phyloP scores from a whole-genome alignment of 345 rosid genomes.

The Gossypium australe region DNA sequence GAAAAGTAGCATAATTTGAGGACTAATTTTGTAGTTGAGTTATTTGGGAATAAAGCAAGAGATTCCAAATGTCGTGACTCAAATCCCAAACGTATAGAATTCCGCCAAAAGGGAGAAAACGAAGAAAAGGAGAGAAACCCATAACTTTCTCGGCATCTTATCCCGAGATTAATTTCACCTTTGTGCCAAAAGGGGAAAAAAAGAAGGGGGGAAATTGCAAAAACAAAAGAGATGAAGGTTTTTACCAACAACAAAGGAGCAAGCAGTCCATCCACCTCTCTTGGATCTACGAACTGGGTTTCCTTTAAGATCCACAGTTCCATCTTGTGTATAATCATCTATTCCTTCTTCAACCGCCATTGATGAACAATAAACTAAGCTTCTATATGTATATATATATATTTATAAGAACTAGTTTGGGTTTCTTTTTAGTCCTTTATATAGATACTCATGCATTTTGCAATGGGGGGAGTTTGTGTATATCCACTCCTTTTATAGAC shows the following conservation, averaged over 20 bases:
- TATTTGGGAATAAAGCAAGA: no score
- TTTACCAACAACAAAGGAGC: slow-evolving; percentile 66
- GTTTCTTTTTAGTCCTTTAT: no score
- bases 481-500: slow-evolving; percentile 4
- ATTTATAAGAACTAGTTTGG: background rate
- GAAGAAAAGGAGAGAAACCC: background rate
- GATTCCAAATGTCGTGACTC: no score
- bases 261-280: slow-evolving; percentile 88
- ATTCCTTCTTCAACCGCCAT: slow-evolving; percentile 28
- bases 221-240: background rate
- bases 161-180: background rate
- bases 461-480: background rate
- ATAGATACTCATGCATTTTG: background rate
- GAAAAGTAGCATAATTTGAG: no score
- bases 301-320: slow-evolving; percentile 86
- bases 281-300: slow-evolving; percentile 71
- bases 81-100: no score
- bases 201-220: background rate
- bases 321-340: slow-evolving; percentile 75
- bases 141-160: background rate
- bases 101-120: background rate
- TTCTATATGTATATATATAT: background rate
- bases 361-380: background rate
- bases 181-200: no score
- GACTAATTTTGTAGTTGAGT: no score